These are phyloP conservation scores for Populus ilicifolia DNA, from an alignment of 345 rosid genomes.

Conservation along the genomic window DNA sequence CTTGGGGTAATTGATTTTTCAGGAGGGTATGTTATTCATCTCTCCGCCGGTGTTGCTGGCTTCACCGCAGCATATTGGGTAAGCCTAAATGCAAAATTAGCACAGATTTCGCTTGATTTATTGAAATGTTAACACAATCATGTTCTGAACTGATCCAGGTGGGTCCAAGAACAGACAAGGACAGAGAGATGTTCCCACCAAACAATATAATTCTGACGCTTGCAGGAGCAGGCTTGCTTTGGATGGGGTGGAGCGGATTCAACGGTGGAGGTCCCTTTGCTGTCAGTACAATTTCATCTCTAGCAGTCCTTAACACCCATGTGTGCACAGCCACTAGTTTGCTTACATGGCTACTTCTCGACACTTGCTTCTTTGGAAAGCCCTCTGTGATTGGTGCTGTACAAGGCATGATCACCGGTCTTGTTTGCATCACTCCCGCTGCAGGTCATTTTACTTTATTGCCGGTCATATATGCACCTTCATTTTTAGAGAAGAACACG, in stretches of 20 bases:
- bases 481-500: no score
- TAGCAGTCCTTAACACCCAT: slow-evolving; percentile 53
- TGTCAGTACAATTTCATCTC: slow-evolving; percentile 34
- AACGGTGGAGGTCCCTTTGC: slow-evolving; percentile 46
- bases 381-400: slow-evolving; percentile 42
- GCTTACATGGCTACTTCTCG: slow-evolving; percentile 45
- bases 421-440: slow-evolving; percentile 51
- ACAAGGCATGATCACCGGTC: slow-evolving; percentile 53
- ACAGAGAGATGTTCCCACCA: slow-evolving; percentile 40
- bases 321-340: slow-evolving; percentile 44
- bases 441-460: slow-evolving; percentile 22
- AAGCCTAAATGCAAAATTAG: not conserved
- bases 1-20: slow-evolving; percentile 49
- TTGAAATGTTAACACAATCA: not conserved
- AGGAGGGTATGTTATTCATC: slow-evolving; percentile 53
- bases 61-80: slow-evolving; percentile 58
- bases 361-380: slow-evolving; percentile 30
- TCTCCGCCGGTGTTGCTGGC: slow-evolving; percentile 48
- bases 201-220: slow-evolving; percentile 49
- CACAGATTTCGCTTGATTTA: not conserved
- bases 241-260: slow-evolving; percentile 70
- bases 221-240: slow-evolving; percentile 50
- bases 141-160: slow-evolving; percentile 20
- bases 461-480: no score
- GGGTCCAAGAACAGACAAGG: slow-evolving; percentile 47